Base-by-base conservation (phyloP, 495 filamentous ascomycete species). In the Penicillium salamii region DNA sequence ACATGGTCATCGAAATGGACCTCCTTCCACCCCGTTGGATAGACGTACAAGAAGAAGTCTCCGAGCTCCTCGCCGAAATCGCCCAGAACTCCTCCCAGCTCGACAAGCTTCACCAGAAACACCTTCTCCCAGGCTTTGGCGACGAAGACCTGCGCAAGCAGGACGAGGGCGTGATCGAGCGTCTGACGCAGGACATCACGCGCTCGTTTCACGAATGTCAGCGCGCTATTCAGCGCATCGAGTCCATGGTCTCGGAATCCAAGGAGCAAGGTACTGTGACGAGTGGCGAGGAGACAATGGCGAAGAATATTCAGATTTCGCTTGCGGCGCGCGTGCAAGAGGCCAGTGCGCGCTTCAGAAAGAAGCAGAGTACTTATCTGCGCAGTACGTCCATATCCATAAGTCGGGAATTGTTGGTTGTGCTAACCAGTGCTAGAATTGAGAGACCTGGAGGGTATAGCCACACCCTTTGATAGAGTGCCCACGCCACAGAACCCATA, bases 1-100 rank as follows among this genome's bases (percentile, higher is more conserved):
- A 97, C 66, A 87, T 89, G 14, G 82, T 98, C 42, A 98, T 98
- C 55, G 93, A 98, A 75, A 97, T 98, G 93, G 92, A 97, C 69
- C 75, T 96, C 11, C 78, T 98, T 8, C 95, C 93, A 0, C 93
- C 95, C 32, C 85, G 92, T 43, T 98, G 93, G 95, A 83, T 90
- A 49, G 95, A 98, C 70, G 77, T 97, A 48, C 90, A 89, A 60
- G 93, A 97, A 55, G 91, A 97, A 61, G 90, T 97, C 38, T 84
- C 87, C 7, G 89, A 96, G 29, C 64, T 87, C 14, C 76, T 98
- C n/a, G 74, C 79, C 46, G 84, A 86, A 46, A 89, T 97, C 52
- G 87, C 89, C 46, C 81, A 77, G 50, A 90, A 95, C 67, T 88
- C 89, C 38, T 78, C 85, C 45, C 84, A 84, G 39, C 80, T 98